Percentiles rank a stretch among this genome's conserved stretches.
phyloP scores from a whole-genome alignment of 306 rosid species.

The Senna siamea region DNA sequence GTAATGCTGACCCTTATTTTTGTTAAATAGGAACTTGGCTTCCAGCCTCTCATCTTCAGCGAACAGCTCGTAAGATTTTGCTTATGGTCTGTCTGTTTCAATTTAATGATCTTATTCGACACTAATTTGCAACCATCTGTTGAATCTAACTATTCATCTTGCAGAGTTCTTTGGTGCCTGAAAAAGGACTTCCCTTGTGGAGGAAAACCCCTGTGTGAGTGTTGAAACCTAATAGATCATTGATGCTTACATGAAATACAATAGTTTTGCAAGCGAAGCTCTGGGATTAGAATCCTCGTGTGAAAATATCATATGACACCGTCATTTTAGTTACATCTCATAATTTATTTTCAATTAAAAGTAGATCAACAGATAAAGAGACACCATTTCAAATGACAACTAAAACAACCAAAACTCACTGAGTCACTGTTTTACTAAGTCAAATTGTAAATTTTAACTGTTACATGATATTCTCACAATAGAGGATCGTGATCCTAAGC shows the following conservation, averaged over 20 bases:
- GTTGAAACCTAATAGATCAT: constrained; percentile 19
- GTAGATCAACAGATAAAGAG: not conserved
- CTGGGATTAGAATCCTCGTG: not conserved
- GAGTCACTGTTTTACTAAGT: no score
- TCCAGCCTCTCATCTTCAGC: constrained; percentile 58
- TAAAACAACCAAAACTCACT: no score
- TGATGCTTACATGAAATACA: constrained; percentile 24
- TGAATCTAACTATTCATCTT: constrained; percentile 36
- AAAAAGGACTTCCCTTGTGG: constrained; percentile 70
- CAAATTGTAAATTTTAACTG: no score
- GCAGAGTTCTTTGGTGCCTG: constrained; percentile 60
- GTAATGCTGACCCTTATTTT: constrained; percentile 11
- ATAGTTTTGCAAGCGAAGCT: not conserved
- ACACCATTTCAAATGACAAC: no score
- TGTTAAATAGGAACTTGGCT: constrained; percentile 62
- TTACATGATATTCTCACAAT: not conserved
- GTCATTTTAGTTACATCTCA: not conserved
- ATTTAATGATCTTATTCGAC: not conserved
- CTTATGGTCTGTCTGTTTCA: constrained; percentile 22
- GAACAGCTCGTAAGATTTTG: constrained; percentile 49
- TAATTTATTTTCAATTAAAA: not conserved
- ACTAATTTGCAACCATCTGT: not conserved
- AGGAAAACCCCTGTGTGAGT: constrained; percentile 56
- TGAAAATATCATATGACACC: not conserved
- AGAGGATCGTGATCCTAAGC: not conserved